Conservation (phyloP, 2,329 filamentous ascomycete genomes). For the Sarocladium brachiariae region DNA sequence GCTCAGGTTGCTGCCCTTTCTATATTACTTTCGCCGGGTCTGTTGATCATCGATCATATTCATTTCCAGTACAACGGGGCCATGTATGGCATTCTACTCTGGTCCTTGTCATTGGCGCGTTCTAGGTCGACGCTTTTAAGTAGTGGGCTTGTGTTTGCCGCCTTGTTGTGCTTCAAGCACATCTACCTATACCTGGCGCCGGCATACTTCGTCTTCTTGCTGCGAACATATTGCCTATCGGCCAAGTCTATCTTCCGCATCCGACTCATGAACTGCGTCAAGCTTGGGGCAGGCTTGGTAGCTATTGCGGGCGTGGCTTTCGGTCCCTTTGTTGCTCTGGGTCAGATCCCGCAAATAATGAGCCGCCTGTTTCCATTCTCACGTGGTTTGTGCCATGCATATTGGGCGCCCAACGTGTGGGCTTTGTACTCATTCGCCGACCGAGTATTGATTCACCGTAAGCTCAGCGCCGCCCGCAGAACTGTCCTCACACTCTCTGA, state of each 20-base stretch:
- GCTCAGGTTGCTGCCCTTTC: conserved; percentile 85
- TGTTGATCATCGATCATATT: conserved; percentile 96
- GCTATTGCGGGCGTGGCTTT: conserved; percentile 74
- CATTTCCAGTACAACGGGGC: conserved; percentile 99
- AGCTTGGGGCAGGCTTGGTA: conserved; percentile 68
- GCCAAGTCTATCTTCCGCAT: conserved; percentile 69
- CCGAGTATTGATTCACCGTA: conserved; percentile 73
- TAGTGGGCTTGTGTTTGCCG: conserved; percentile 79
- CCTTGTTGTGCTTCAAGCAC: conserved; percentile 88
- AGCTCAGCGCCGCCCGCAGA: too few relatives aligned
- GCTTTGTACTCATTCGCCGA: conserved; percentile 92
- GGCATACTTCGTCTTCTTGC: conserved; percentile 88
- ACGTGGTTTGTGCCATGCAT: conserved; percentile 88
- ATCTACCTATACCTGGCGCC: conserved; percentile 96
- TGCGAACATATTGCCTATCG: conserved; percentile 84
- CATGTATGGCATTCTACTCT: conserved; percentile 83
- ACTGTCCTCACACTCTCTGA: too few relatives aligned
- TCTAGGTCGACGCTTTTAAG: conserved; percentile 66
- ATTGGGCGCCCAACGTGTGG: conserved; percentile 98
- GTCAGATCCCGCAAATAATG: conserved; percentile 77
- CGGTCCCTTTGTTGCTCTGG: conserved; percentile 77
- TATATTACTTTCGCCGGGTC: conserved; percentile 81
- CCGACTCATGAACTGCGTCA: conserved; percentile 71
- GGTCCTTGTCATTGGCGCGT: conserved; percentile 78
- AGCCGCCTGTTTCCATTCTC: conserved; percentile 89